Percentiles rank a stretch among this genome's conserved stretches.
These are phyloP conservation scores for Fusarium sp. DNA, from an alignment of 2,329 filamentous ascomycete species.

Conservation along the genomic window DNA sequence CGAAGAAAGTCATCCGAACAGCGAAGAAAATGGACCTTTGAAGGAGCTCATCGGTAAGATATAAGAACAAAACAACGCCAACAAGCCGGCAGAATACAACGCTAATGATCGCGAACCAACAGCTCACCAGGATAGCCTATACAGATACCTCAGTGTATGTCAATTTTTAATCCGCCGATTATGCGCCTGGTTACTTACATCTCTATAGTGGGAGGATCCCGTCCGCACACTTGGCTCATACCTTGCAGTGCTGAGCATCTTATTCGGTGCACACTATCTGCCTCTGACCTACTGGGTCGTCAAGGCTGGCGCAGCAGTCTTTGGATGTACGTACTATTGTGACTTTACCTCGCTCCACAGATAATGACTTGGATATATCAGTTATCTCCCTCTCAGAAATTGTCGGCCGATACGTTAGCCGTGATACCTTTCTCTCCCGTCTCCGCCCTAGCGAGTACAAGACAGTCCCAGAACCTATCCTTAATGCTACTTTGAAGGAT, in stretches of 20 bases:
- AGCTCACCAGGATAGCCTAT: neutral
- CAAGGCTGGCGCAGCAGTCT: neutral
- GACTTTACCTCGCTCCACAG: neutral
- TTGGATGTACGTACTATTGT: neutral
- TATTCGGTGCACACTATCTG: neutral
- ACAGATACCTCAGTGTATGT: neutral
- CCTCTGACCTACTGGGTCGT: neutral
- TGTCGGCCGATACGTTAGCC: neutral
- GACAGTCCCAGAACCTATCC: neutral
- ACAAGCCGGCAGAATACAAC: neutral
- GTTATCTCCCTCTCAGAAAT: neutral
- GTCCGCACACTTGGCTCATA: neutral
- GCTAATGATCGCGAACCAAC: neutral
- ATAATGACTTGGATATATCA: neutral
- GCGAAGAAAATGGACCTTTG: neutral
- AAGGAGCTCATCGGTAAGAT: slow-evolving; percentile 3
- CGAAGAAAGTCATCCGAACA: neutral
- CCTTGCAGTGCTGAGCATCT: neutral
- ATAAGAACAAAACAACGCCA: neutral
- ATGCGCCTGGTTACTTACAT: neutral
- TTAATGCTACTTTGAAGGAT: neutral
- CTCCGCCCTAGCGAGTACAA: neutral
- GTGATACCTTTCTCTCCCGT: neutral
- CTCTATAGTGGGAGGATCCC: slow-evolving; percentile 1
- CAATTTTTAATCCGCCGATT: neutral